These are phyloP conservation scores for Apiotrichum gamsii DNA, from an alignment of 1,284 basidiomycete genomes.

Conservation along the genomic window DNA sequence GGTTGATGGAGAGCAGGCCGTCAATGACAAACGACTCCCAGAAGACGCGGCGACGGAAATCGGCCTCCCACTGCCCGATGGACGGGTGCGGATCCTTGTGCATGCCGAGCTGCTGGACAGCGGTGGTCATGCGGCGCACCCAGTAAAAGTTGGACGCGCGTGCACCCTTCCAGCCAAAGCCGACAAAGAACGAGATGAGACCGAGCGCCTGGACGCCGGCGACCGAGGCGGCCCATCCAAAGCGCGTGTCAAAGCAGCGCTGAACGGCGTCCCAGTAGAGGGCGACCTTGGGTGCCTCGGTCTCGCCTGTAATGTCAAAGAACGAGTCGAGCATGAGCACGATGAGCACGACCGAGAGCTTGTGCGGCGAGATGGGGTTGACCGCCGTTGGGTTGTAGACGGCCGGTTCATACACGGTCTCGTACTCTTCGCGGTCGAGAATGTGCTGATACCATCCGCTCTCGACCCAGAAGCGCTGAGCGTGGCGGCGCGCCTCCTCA, in stretches of 20 bases:
- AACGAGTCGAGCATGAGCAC: constrained; percentile 37
- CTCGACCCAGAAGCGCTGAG: constrained; percentile 28
- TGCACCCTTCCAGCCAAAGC: constrained; percentile 38
- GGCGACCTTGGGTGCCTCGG: constrained; percentile 28
- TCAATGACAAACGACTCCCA: constrained; percentile 37
- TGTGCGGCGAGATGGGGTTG: constrained; percentile 42
- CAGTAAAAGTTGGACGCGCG: constrained; percentile 39
- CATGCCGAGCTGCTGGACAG: constrained; percentile 36
- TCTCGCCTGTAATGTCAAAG: constrained; percentile 28
- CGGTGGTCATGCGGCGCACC: constrained; percentile 38
- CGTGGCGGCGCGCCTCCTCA: constrained; percentile 23
- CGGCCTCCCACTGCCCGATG: constrained; percentile 29
- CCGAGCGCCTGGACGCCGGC: constrained; percentile 40
- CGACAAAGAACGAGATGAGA: constrained; percentile 36
- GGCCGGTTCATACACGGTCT: constrained; percentile 36
- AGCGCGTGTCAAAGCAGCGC: constrained; percentile 39
- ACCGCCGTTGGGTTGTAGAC: constrained; percentile 33
- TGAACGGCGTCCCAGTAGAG: constrained; percentile 40
- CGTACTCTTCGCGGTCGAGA: constrained; percentile 33
- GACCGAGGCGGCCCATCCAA: constrained; percentile 38
- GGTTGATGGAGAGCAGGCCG: constrained; percentile 37
- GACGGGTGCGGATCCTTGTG: constrained; percentile 40
- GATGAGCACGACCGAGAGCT: constrained; percentile 42
- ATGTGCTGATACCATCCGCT: constrained; percentile 37
- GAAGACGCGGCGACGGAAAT: constrained; percentile 39